Evolutionary conservation across 1,284 basidiomycete genomes (phyloP).

Genomic region (Ustilago tritici): DNA sequence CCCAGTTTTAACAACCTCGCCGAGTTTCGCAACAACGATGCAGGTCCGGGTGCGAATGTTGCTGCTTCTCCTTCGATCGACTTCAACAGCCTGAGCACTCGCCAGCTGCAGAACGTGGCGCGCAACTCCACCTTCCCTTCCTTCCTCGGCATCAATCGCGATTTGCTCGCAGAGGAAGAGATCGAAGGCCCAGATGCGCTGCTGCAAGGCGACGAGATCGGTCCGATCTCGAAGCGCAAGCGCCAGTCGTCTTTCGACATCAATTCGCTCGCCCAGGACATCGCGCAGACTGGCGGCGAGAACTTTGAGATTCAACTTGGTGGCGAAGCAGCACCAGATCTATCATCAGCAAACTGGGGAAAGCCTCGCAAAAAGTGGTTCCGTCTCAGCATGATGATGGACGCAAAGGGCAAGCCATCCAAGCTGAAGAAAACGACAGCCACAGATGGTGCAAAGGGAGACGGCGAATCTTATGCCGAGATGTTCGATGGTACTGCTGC

Average conservation of each 20-base stretch:
- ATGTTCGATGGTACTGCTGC: slow-evolving; percentile 10
- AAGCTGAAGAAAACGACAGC: slow-evolving; percentile 23
- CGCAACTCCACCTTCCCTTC: slow-evolving; percentile 51
- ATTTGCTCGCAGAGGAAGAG: slow-evolving; percentile 35
- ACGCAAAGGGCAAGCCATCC: slow-evolving; percentile 34
- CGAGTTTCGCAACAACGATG: slow-evolving; percentile 4
- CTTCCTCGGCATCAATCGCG: slow-evolving; percentile 54
- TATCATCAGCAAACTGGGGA: slow-evolving; percentile 54
- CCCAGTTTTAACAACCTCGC: slow-evolving; percentile 11
- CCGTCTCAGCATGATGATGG: slow-evolving; percentile 50
- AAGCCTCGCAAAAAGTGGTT: slow-evolving; percentile 58
- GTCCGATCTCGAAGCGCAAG: slow-evolving; percentile 13
- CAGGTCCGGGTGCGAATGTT: background rate
- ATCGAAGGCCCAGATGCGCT: slow-evolving; percentile 13
- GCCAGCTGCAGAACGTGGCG: slow-evolving; percentile 58
- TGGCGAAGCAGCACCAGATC: slow-evolving; percentile 33
- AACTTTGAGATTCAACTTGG: slow-evolving; percentile 48
- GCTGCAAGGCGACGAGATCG: slow-evolving; percentile 25
- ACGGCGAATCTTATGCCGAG: slow-evolving; percentile 43
- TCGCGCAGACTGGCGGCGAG: slow-evolving; percentile 35
- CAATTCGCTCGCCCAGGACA: slow-evolving; percentile 32
- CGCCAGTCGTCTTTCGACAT: slow-evolving; percentile 25
- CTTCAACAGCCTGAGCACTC: slow-evolving; percentile 48
- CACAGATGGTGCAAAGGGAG: slow-evolving; percentile 26
- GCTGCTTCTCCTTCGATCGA: slow-evolving; percentile 26